Evolutionary conservation across 805 yeast species (phyloP).

Genomic region (Candida odintsovae): DNA sequence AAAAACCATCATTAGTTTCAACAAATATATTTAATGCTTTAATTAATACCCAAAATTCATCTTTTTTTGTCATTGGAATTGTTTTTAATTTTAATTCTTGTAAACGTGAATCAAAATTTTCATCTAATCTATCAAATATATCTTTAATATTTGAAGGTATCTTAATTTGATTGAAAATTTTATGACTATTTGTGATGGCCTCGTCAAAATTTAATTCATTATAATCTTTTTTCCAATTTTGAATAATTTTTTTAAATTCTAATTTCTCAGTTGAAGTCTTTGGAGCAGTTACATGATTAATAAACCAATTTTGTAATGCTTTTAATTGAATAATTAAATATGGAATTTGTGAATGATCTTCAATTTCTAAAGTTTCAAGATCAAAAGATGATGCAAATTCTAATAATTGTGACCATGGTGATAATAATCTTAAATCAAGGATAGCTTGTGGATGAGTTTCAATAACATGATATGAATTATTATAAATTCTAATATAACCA

Average conservation of each 20-base stretch:
- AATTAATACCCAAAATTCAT: slow-evolving; percentile 57
- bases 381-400: slow-evolving; percentile 46
- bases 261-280: slow-evolving; percentile 35
- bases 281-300: slow-evolving; percentile 25
- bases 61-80: slow-evolving; percentile 7
- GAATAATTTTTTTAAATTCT: slow-evolving; percentile 33
- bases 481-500: slow-evolving; percentile 48
- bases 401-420: slow-evolving; percentile 67
- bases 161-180: slow-evolving; percentile 32
- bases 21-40: slow-evolving; percentile 51
- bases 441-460: slow-evolving; percentile 67
- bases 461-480: slow-evolving; percentile 56
- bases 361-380: slow-evolving; percentile 35
- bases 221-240: slow-evolving; percentile 28
- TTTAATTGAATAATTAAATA: slow-evolving; percentile 56
- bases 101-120: not conserved
- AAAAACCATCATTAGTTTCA: slow-evolving; percentile 27
- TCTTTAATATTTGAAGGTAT: slow-evolving; percentile 24
- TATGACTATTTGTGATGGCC: slow-evolving; percentile 39
- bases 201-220: slow-evolving; percentile 45
- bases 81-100: not conserved
- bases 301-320: slow-evolving; percentile 39
- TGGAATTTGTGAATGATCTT: slow-evolving; percentile 59
- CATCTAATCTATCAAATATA: slow-evolving; percentile 22
- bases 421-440: slow-evolving; percentile 60